phyloP scores from a whole-genome alignment of 2,329 filamentous ascomycete species.

The Phyllosticta ampelicida region DNA sequence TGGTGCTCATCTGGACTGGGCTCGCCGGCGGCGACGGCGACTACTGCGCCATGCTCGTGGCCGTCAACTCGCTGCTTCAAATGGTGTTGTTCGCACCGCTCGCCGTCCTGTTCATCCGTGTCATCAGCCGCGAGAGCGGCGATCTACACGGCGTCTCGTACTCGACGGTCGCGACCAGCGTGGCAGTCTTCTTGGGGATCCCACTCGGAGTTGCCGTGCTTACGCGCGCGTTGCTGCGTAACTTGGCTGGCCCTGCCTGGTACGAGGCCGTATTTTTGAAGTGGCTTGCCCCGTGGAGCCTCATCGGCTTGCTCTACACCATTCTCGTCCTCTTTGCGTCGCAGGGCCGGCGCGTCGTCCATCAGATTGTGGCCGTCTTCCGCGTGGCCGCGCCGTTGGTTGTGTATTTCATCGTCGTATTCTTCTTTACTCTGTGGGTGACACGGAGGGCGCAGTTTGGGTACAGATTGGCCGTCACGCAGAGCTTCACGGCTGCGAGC shows the following conservation, averaged over 20 bases:
- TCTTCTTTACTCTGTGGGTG: constrained; percentile 55
- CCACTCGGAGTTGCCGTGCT: constrained; percentile 70
- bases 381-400: constrained; percentile 71
- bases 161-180: constrained; percentile 61
- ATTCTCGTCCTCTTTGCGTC: constrained; percentile 78
- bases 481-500: constrained; percentile 81
- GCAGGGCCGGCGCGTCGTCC: constrained; percentile 64
- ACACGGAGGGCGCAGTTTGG: constrained; percentile 59
- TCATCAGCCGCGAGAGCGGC: constrained; percentile 45
- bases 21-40: constrained; percentile 66
- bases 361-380: constrained; percentile 74
- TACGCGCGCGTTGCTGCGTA: constrained; percentile 55
- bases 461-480: constrained; percentile 60
- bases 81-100: constrained; percentile 39
- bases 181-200: constrained; percentile 67
- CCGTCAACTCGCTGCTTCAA: constrained; percentile 38
- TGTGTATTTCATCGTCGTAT: constrained; percentile 70
- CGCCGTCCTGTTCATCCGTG: constrained; percentile 45
- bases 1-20: constrained; percentile 75
- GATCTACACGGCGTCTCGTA: constrained; percentile 45
- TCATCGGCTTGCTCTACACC: constrained; percentile 77
- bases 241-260: constrained; percentile 43
- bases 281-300: constrained; percentile 59
- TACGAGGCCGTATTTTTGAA: constrained; percentile 63
- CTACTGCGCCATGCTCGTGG: constrained; percentile 59